Base-by-base conservation (phyloP, 805 yeast genomes). In the Nakazawaea ambrosiae region DNA sequence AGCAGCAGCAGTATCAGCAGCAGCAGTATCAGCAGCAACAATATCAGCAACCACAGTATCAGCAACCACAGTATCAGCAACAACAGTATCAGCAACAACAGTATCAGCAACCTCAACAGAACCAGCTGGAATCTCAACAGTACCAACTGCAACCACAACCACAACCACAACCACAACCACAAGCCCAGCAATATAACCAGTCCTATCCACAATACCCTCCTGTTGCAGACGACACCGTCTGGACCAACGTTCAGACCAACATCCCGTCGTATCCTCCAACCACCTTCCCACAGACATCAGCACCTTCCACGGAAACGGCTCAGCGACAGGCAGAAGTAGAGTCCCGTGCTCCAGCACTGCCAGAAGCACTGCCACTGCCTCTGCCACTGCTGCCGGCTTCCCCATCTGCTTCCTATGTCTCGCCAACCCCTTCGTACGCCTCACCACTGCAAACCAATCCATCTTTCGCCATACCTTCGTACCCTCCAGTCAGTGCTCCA, bases 1-100 rank as follows among this genome's bases (percentile, higher is more conserved):
- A 33, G 2, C 37, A 32, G 7, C 50, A 46, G 28, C 46, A 50
- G 10, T 28, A 39, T 17, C 28, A 11, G 4, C 38, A 37, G 22
- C 38, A 36, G 16, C 37, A 34, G 27, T 39, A 22, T 19, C 41
- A 11, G 12, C 31, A 19, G 8, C 33, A 30, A 15, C 42, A 26
- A 18, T 23, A 20, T 18, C 41, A 32, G 20, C 26, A 24, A 19
- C 12, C 4, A 54, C 50, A 40, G 49, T 55, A 36, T 29, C 34
- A 9, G 25, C 33, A 25, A 23, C 14, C 31, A 20, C 34, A 32
- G 17, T 20, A 24, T 22, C 41, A 24, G 16, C 23, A 27, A 15
- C 32, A 18, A 4, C 32, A 27, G 20, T 14, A 12, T 28, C 28
- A 26, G 28, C 16, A 26, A 12, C 28, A 10, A 14, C n/a, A n/a